Base-by-base conservation (phyloP, 2,329 filamentous ascomycete species). In the Exophiala sideris region DNA sequence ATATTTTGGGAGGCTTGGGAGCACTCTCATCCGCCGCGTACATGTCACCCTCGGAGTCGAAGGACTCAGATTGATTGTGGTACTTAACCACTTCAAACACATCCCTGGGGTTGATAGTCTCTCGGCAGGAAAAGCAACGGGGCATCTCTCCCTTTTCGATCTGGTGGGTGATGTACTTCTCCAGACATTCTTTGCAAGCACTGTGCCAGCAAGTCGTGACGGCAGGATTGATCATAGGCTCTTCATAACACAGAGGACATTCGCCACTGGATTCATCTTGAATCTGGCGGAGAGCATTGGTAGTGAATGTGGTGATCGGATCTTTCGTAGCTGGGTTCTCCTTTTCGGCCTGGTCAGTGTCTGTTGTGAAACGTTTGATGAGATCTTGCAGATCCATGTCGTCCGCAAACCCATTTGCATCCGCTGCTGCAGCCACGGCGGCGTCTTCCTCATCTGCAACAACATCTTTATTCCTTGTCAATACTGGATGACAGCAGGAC, bases 171-270 rank as follows among this genome's bases (percentile, higher is more conserved):
- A 99, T 95, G 64, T 90, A 96, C 63, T 90, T 85, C 1, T 95
- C 75, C n/a, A 97, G 75, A 65, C 94, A 99, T 58, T 89, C 87
- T 71, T 94, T 96, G 75, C 94, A 99, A 1, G 94, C 91, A 33
- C 89, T 95, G 70, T 99, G 94, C 91, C 94, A 99, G 72, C 94
- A 99, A 0, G 90, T 89, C 0, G 94, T 97, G 1, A 99, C 94
- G 0, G 88, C 87, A 67, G 95, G 92, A 50, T 96, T 88, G 38
- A 89, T 82, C 91, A 97, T 97, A 3, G 91, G 91, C 69, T 97
- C 94, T 69, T 97, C 92, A 3, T 89, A 84, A 71, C 94, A 99
- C 48, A 99, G 88, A 0, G 94, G 92, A 65, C 94, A 99, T 73
- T 99, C 94, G 57, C 87, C 87, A 55, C 87, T 83, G 0, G 88